phyloP scores from a whole-genome alignment of 2,329 filamentous ascomycete genomes.

The Cladorrhinum sp. region DNA sequence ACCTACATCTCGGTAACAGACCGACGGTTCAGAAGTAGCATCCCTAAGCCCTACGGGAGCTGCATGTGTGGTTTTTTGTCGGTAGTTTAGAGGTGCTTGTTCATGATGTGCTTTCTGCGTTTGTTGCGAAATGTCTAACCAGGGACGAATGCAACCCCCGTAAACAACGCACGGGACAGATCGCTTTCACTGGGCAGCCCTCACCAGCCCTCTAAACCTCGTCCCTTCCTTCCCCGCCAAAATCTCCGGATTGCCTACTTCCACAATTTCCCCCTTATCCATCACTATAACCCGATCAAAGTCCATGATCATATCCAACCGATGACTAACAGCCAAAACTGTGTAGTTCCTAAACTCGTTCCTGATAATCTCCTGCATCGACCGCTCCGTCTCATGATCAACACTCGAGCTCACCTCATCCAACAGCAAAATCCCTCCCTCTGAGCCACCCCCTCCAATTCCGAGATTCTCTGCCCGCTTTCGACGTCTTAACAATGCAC shows the following conservation, averaged over 20 bases:
- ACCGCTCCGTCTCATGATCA: slow-evolving; percentile 40
- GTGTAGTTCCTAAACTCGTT: slow-evolving; percentile 46
- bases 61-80: background rate
- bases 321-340: slow-evolving; percentile 49
- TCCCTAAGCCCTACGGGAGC: background rate
- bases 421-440: slow-evolving; percentile 36
- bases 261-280: slow-evolving; percentile 46
- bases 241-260: slow-evolving; percentile 30
- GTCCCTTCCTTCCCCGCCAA: slow-evolving; percentile 21
- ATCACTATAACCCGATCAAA: slow-evolving; percentile 52
- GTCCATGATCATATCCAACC: slow-evolving; percentile 49
- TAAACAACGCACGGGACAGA: no score
- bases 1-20: background rate
- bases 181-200: slow-evolving; percentile 20
- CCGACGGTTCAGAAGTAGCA: background rate
- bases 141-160: no score
- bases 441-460: slow-evolving; percentile 1
- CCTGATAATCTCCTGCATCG: slow-evolving; percentile 41
- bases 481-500: slow-evolving; percentile 50
- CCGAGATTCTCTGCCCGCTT: slow-evolving; percentile 13
- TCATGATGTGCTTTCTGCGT: background rate
- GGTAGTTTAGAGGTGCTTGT: background rate
- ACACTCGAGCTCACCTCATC: slow-evolving; percentile 45
- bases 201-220: slow-evolving; percentile 24
- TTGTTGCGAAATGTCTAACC: background rate